These are phyloP conservation scores for Gautieria morchelliformis DNA, from an alignment of 768 basidiomycete species.

Conservation along the genomic window DNA sequence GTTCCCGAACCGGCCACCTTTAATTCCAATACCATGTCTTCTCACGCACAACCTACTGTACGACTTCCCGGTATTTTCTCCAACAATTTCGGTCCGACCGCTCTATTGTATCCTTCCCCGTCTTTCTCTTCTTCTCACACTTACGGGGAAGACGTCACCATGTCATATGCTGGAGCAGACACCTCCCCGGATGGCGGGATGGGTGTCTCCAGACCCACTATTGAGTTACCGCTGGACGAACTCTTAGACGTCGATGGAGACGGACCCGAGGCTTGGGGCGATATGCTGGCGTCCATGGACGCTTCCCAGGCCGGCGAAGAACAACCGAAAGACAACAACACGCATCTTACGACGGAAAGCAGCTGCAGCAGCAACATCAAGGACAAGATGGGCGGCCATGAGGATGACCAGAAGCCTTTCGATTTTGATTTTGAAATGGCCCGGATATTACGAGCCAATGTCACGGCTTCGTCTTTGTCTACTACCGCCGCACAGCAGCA, in stretches of 20 bases:
- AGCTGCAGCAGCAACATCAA: not conserved
- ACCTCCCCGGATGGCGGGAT: constrained; percentile 38
- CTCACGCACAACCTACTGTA: constrained; percentile 25
- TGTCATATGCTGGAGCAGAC: constrained; percentile 19
- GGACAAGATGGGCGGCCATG: not conserved
- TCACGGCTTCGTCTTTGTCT: not conserved
- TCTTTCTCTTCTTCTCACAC: constrained; percentile 60
- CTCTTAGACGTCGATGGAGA: constrained; percentile 46
- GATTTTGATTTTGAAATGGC: constrained; percentile 6
- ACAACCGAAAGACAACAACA: not conserved
- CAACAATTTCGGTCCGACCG: constrained; percentile 68
- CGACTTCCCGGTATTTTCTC: constrained; percentile 69
- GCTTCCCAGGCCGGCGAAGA: constrained; percentile 4
- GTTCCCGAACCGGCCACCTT: constrained; percentile 17
- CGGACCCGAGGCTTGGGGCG: constrained; percentile 9
- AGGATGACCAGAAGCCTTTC: constrained; percentile 4
- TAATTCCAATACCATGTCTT: not conserved
- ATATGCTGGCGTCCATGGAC: constrained; percentile 3
- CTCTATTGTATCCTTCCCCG: constrained; percentile 59
- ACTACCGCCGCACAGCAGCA: not conserved
- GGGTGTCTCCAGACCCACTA: constrained; percentile 66
- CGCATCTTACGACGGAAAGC: not conserved
- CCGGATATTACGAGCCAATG: not conserved
- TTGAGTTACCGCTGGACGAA: constrained; percentile 81
- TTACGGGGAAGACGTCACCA: constrained; percentile 66